Percentiles rank a stretch among this genome's conserved stretches.
Evolutionary conservation across 805 yeast species (phyloP).

Genomic region (Candida tammaniensis): DNA sequence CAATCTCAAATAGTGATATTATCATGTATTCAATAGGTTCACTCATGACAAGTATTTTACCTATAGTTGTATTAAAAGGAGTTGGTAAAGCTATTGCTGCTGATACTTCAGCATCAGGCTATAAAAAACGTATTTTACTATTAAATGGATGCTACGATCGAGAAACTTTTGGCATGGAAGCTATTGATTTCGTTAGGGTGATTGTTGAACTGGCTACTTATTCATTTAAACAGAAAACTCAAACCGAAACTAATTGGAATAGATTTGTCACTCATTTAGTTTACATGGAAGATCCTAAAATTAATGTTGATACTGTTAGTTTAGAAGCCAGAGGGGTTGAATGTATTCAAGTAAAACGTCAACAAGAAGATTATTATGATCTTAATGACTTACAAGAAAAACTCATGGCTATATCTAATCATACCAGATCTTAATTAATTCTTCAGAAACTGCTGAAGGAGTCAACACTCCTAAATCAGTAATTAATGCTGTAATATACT

Average conservation of each 20-base stretch:
- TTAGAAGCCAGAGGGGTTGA: constrained; percentile 44
- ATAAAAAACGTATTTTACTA: constrained; percentile 53
- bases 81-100: constrained; percentile 59
- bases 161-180: constrained; percentile 70
- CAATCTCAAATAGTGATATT: constrained; percentile 49
- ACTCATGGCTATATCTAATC: constrained; percentile 57
- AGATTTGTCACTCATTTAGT: constrained; percentile 63
- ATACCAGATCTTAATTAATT: constrained; percentile 96
- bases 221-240: constrained; percentile 29
- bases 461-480: constrained; percentile 97
- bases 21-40: constrained; percentile 84
- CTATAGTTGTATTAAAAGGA: constrained; percentile 72
- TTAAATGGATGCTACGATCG: constrained; percentile 76
- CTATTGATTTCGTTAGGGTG: constrained; percentile 54
- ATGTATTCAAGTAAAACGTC: constrained; percentile 41
- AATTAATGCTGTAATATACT: constrained; percentile 89
- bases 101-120: constrained; percentile 11
- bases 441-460: constrained; percentile 98
- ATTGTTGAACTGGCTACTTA: constrained; percentile 56
- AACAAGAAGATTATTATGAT: constrained; percentile 36
- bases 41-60: constrained; percentile 81
- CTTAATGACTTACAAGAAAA: constrained; percentile 35
- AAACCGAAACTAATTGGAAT: constrained; percentile 27
- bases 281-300: constrained; percentile 49
- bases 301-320: constrained; percentile 43